Conservation (phyloP, 148 eudicot species). For the Rhododendron williamsianum region DNA sequence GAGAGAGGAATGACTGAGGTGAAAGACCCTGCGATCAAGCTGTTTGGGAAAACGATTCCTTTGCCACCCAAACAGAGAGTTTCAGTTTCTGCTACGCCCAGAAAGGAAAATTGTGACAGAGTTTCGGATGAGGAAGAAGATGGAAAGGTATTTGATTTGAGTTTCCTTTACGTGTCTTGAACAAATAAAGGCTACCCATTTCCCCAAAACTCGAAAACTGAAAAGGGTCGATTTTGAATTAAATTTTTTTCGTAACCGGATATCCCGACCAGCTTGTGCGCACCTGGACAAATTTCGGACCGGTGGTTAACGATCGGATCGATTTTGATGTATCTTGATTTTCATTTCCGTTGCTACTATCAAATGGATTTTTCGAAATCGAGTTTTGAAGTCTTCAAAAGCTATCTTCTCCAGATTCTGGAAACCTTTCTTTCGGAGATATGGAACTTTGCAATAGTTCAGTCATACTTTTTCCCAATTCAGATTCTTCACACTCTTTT, state of each 20-base stretch:
- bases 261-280: background rate
- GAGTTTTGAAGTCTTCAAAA: background rate
- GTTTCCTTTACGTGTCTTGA: background rate
- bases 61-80: background rate
- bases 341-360: background rate
- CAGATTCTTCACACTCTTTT: background rate
- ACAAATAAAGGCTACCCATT: conserved; percentile 18
- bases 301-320: too few species aligned
- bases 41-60: conserved; percentile 61
- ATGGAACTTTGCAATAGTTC: background rate
- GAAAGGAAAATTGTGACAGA: background rate
- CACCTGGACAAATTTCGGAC: too few species aligned
- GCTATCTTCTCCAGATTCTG: background rate
- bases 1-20: conserved; percentile 30
- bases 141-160: conserved; percentile 4
- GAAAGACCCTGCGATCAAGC: conserved; percentile 47
- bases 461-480: background rate
- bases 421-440: background rate
- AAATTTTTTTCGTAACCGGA: too few species aligned
- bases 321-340: background rate
- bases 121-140: background rate
- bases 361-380: background rate
- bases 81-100: background rate
- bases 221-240: conserved; percentile 21
- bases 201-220: conserved; percentile 3